Conservation (phyloP, 2,329 filamentous ascomycete species). For the Sporothrix brasiliensis region DNA sequence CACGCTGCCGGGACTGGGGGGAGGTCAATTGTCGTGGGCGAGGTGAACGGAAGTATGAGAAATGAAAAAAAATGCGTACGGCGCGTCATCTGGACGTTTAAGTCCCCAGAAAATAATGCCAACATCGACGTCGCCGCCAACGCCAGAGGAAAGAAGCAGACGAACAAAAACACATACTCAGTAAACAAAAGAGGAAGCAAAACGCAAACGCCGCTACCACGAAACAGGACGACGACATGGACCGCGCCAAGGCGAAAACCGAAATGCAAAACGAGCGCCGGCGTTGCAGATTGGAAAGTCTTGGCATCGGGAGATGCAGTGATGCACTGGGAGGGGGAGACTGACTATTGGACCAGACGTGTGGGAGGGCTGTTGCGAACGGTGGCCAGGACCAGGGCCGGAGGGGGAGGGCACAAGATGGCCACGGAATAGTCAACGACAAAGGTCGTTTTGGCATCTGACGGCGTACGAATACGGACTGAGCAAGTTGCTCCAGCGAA, state of each 20-base stretch:
- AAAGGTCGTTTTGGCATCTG: too few species aligned
- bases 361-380: background rate
- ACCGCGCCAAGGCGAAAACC: background rate
- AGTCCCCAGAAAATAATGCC: background rate
- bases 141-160: background rate
- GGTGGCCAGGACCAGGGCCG: background rate
- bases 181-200: too few species aligned
- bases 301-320: constrained; percentile 27
- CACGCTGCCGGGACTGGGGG: constrained; percentile 13
- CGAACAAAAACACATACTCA: background rate
- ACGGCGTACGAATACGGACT: background rate
- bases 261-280: background rate
- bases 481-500: background rate
- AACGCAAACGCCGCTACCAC: background rate
- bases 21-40: background rate
- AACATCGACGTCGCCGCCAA: background rate
- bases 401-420: background rate
- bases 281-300: constrained; percentile 26
- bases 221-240: background rate
- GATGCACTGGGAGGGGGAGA: background rate
- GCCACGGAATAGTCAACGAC: background rate
- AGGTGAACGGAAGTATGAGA: too few species aligned
- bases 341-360: background rate
- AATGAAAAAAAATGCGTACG: background rate
- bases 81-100: background rate